These are phyloP conservation scores for Plectosphaerella cucumerina DNA, from an alignment of 2,329 filamentous ascomycete genomes.

Conservation along the genomic window DNA sequence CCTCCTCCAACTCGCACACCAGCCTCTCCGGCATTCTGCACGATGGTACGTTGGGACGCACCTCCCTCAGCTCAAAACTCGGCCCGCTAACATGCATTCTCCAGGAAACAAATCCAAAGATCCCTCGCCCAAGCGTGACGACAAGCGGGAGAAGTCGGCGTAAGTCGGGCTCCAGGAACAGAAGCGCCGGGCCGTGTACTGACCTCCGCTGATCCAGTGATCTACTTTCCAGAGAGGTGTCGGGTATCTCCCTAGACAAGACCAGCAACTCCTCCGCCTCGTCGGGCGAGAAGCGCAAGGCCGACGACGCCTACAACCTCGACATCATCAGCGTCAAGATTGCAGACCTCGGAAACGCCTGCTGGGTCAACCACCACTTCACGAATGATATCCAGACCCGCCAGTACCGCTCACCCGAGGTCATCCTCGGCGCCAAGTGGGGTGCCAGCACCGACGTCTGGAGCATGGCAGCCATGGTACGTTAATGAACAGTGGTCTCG, in stretches of 20 bases:
- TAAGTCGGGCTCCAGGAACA: constrained; percentile 46
- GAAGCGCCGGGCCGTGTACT: neutral
- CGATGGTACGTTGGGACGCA: constrained; percentile 56
- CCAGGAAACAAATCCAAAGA: constrained; percentile 29
- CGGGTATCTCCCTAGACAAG: constrained; percentile 89
- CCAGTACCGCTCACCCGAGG: constrained; percentile 95
- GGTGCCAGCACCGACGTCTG: constrained; percentile 98
- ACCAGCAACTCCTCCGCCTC: constrained; percentile 45
- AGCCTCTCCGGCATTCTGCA: constrained; percentile 83
- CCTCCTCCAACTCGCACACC: constrained; percentile 58
- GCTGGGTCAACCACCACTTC: constrained; percentile 98
- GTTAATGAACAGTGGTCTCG: constrained; percentile 17
- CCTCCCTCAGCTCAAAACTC: constrained; percentile 2
- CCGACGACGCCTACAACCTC: constrained; percentile 50
- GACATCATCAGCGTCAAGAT: constrained; percentile 98
- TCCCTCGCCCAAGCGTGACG: constrained; percentile 45
- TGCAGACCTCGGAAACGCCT: constrained; percentile 95
- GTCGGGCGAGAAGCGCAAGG: constrained; percentile 57
- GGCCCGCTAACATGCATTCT: neutral
- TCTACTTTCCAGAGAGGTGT: constrained; percentile 86
- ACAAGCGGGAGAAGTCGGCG: constrained; percentile 88
- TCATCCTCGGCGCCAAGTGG: constrained; percentile 96
- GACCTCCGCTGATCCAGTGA: constrained; percentile 52
- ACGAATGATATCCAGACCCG: constrained; percentile 98
- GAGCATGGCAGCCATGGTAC: constrained; percentile 99